Conservation (phyloP, 108 stramenopile genomes). For the Cyclotella choctawhatcheeana region DNA sequence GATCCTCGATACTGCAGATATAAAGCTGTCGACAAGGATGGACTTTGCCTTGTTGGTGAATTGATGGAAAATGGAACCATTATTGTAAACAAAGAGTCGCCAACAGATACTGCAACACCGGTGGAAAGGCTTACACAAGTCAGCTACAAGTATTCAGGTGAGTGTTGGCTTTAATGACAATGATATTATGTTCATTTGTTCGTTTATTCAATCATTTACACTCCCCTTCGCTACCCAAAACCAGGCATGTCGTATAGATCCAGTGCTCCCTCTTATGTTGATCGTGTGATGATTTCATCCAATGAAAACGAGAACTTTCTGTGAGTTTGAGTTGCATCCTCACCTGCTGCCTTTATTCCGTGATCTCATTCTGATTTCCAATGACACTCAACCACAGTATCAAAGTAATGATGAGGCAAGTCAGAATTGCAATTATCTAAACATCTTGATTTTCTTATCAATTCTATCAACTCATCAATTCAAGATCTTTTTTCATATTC, state of each 20-base stretch:
- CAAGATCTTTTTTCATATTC: too few species aligned
- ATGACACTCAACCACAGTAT: slow-evolving; percentile 46
- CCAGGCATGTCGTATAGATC: slow-evolving; percentile 88
- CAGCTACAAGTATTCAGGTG: slow-evolving; percentile 81
- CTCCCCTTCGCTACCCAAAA: too few species aligned
- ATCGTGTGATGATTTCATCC: slow-evolving; percentile 95
- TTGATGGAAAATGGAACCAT: slow-evolving; percentile 80
- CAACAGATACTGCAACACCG: slow-evolving; percentile 63
- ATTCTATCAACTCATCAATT: too few species aligned
- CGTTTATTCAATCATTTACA: too few species aligned
- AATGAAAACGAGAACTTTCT: slow-evolving; percentile 96
- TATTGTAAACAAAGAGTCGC: slow-evolving; percentile 94
- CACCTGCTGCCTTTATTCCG: not conserved
- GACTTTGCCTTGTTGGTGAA: slow-evolving; percentile 92
- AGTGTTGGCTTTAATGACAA: too few species aligned
- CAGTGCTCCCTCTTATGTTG: slow-evolving; percentile 90
- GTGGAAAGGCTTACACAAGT: slow-evolving; percentile 55
- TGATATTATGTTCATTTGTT: too few species aligned
- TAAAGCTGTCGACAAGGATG: slow-evolving; percentile 91
- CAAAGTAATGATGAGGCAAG: slow-evolving; percentile 94
- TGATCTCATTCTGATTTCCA: not conserved
- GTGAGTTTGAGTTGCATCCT: slow-evolving; percentile 19
- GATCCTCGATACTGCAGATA: slow-evolving; percentile 87
- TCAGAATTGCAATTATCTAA: too few species aligned
- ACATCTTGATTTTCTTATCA: too few species aligned